These are phyloP conservation scores for Claviceps purpurea DNA, from an alignment of 2,329 filamentous ascomycete genomes.

Conservation along the genomic window DNA sequence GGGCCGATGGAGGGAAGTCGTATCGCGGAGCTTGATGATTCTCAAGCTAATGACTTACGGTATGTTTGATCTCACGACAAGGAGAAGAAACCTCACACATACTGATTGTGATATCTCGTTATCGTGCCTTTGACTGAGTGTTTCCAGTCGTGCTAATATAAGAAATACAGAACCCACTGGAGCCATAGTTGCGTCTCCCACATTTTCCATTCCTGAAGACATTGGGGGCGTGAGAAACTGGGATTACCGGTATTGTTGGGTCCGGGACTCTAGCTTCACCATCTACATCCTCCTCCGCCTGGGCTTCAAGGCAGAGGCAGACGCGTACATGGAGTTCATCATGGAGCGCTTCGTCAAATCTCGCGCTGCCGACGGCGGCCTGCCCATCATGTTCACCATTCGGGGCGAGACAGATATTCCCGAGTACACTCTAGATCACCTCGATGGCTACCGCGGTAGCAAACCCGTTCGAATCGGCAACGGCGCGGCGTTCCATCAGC, in stretches of 20 bases:
- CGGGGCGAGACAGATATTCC: conserved; percentile 62
- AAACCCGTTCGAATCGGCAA: conserved; percentile 65
- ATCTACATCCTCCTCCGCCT: conserved; percentile 66
- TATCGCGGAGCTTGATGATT: conserved; percentile 57
- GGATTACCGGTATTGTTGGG: conserved; percentile 70
- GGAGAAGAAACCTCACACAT: background rate
- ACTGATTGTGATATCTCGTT: no score
- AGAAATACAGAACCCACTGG: conserved; percentile 50
- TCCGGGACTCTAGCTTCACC: conserved; percentile 64
- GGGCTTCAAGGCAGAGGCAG: conserved; percentile 62
- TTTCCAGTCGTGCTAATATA: no score
- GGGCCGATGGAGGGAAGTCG: conserved; percentile 60
- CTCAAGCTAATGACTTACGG: conserved; percentile 61
- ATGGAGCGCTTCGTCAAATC: conserved; percentile 54
- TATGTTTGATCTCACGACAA: conserved; percentile 6
- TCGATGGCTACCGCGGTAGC: conserved; percentile 60
- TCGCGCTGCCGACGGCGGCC: conserved; percentile 42
- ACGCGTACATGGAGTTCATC: conserved; percentile 69
- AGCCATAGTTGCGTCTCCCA: conserved; percentile 63
- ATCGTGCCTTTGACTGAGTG: no score
- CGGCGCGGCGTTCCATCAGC: conserved; percentile 60
- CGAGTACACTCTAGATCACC: conserved; percentile 52
- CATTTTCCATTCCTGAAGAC: conserved; percentile 64
- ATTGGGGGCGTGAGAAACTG: conserved; percentile 54
- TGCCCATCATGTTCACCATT: conserved; percentile 77